Evolutionary conservation across 768 basidiomycete species (phyloP).

Genomic region (Auricularia cornea): DNA sequence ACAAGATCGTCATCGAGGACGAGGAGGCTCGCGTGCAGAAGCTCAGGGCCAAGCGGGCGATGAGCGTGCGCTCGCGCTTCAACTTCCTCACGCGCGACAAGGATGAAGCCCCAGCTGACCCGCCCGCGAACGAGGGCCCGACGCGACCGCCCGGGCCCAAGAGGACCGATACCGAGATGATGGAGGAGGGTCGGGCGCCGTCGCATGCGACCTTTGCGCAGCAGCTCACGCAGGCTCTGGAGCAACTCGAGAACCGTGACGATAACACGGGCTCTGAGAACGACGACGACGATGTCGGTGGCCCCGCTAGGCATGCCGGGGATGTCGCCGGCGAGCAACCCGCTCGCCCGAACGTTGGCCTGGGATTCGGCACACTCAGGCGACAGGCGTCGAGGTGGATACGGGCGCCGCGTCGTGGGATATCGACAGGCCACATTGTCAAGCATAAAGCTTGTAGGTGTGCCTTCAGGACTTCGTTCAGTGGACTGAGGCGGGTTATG

Average conservation of each 20-base stretch:
- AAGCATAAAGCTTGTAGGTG: slow-evolving; percentile 13
- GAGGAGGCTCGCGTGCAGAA: neutral
- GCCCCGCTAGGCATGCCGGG: slow-evolving; percentile 16
- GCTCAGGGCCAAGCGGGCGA: neutral
- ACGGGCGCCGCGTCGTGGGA: slow-evolving; percentile 9
- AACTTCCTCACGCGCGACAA: neutral
- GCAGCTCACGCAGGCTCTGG: neutral
- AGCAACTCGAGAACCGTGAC: neutral
- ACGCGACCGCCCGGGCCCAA: too few relatives aligned
- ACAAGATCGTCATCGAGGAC: neutral
- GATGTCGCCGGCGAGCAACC: slow-evolving; percentile 17
- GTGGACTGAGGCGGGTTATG: slow-evolving; percentile 1
- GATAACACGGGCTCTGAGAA: neutral
- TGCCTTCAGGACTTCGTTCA: slow-evolving; percentile 17
- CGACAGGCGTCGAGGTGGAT: slow-evolving; percentile 32
- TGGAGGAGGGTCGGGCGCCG: neutral
- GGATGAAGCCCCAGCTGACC: neutral
- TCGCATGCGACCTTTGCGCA: neutral
- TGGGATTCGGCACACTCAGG: neutral
- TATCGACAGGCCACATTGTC: slow-evolving; percentile 11
- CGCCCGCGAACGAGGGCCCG: neutral
- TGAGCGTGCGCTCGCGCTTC: neutral
- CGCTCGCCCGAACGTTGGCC: slow-evolving; percentile 30
- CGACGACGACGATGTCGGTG: slow-evolving; percentile 15
- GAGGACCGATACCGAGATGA: neutral